Percentiles rank a stretch among this genome's conserved stretches.
These are phyloP conservation scores for Aspergillus olivimuriae DNA, from an alignment of 495 filamentous ascomycete species.

Conservation along the genomic window DNA sequence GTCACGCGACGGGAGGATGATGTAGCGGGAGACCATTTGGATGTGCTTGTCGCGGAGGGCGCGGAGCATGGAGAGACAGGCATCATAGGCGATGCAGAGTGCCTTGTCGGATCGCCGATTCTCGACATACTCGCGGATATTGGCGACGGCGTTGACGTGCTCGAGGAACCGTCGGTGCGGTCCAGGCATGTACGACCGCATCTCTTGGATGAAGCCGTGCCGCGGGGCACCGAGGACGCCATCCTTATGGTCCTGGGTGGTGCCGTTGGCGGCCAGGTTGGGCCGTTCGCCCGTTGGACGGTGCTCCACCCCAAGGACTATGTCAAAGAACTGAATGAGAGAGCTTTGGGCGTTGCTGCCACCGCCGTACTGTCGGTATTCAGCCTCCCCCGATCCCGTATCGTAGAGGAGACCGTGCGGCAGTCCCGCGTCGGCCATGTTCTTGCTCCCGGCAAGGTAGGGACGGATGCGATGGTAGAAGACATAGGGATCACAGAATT, in stretches of 20 bases:
- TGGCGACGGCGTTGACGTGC: conserved; percentile 71
- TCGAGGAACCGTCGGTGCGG: conserved; percentile 83
- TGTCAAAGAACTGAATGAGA: conserved; percentile 90
- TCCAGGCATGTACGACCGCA: conserved; percentile 95
- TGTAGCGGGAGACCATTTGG: conserved; percentile 92
- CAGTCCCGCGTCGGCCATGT: conserved; percentile 89
- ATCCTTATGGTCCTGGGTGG: no score
- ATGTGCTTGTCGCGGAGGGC: conserved; percentile 90
- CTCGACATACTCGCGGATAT: conserved; percentile 83
- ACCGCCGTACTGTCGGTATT: conserved; percentile 75
- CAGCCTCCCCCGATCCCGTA: conserved; percentile 55
- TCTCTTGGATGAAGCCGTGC: conserved; percentile 92
- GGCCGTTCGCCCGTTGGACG: conserved; percentile 70
- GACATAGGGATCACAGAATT: conserved; percentile 83
- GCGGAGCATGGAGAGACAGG: conserved; percentile 85
- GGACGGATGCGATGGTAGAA: conserved; percentile 94
- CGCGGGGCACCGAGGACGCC: conserved; percentile 51
- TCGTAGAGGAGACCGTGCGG: conserved; percentile 86
- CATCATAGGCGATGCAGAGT: conserved; percentile 79
- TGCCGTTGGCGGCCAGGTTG: conserved; percentile 22
- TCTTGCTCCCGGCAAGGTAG: conserved; percentile 91
- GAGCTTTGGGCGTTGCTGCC: conserved; percentile 96
- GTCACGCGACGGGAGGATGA: conserved; percentile 63
- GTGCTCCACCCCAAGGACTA: conserved; percentile 86
- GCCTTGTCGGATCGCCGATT: conserved; percentile 50